Conservation (phyloP, 768 basidiomycete genomes). For the Phaeotremella fagi region DNA sequence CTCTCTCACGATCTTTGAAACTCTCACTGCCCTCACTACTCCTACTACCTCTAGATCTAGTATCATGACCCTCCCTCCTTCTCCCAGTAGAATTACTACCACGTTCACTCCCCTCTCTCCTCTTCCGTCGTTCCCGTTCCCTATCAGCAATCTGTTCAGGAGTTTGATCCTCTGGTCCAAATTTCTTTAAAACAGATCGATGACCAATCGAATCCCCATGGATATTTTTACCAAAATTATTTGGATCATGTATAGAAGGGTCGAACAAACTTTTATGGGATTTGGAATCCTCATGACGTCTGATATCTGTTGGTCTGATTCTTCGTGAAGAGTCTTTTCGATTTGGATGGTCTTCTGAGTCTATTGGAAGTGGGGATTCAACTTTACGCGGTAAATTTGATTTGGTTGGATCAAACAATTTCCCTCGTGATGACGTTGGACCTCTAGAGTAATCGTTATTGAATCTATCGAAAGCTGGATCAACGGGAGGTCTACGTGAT, state of each 20-base stretch:
- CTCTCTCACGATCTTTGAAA: constrained; percentile 48
- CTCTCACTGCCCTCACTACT: constrained; percentile 49
- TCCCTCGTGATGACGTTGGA: not conserved
- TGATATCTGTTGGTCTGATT: constrained; percentile 1
- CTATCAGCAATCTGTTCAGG: constrained; percentile 43
- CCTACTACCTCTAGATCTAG: constrained; percentile 33
- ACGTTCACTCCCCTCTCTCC: constrained; percentile 48
- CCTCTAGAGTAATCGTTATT: constrained; percentile 10
- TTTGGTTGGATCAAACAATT: constrained; percentile 15
- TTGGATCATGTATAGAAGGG: constrained; percentile 83
- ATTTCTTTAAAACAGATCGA: constrained; percentile 1
- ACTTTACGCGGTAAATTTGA: not conserved
- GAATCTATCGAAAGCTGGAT: not conserved
- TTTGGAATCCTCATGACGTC: not conserved
- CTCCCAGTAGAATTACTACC: constrained; percentile 23
- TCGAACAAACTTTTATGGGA: constrained; percentile 53
- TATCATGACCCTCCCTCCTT: constrained; percentile 33
- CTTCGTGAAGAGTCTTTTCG: constrained; percentile 3
- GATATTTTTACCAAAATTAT: constrained; percentile 58
- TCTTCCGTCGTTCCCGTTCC: constrained; percentile 41
- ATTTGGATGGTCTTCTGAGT: constrained; percentile 2
- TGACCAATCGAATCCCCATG: not conserved
- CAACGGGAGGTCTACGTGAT: too few species aligned
- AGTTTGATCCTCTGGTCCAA: constrained; percentile 8
- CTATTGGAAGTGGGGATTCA: constrained; percentile 6